These are phyloP conservation scores for Fraxinus ornus DNA, from an alignment of 305 asterid genomes.

Conservation along the genomic window DNA sequence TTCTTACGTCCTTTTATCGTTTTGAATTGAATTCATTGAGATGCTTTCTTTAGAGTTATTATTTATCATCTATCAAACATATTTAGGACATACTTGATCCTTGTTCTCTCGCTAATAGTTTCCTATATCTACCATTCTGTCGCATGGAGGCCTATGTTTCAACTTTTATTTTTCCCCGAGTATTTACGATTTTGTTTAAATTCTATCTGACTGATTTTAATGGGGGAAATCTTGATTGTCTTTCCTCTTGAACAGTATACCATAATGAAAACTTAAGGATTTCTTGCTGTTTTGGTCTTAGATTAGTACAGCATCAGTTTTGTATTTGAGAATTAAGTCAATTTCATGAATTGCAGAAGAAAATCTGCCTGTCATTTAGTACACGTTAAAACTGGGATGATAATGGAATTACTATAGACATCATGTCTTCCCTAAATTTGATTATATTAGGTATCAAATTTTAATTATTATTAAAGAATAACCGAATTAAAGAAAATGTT, in stretches of 20 bases:
- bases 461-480: too few relatives aligned
- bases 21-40: not conserved
- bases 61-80: not conserved
- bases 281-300: not conserved
- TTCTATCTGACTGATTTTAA: not conserved
- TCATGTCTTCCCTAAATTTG: not conserved
- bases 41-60: not conserved
- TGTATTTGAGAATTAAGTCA: not conserved
- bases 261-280: not conserved
- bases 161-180: not conserved
- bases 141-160: not conserved
- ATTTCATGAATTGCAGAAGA: not conserved
- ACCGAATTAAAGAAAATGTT: too few relatives aligned
- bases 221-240: not conserved
- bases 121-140: not conserved
- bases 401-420: not conserved
- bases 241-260: not conserved
- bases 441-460: not conserved
- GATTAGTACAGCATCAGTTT: not conserved
- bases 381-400: not conserved
- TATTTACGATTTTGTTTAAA: not conserved
- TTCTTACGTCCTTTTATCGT: not conserved
- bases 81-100: not conserved
- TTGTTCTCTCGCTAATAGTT: not conserved
- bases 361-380: not conserved